Conservation (phyloP, 2,329 filamentous ascomycete genomes). For the Intubia oerlemansii region DNA sequence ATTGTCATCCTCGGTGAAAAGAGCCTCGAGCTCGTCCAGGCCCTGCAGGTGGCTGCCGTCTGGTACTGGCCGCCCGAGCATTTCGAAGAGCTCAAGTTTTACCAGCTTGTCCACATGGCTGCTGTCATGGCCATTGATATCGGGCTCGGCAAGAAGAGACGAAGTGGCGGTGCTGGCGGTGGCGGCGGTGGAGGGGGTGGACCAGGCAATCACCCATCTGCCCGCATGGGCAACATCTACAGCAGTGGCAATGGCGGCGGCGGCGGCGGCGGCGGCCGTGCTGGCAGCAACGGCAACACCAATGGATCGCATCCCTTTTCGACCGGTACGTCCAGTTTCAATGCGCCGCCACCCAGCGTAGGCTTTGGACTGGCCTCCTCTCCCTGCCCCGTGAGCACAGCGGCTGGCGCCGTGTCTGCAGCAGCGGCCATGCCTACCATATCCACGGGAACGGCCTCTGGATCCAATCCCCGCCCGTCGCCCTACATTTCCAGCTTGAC, state of each 20-base stretch:
- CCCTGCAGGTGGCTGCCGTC: conserved; percentile 50
- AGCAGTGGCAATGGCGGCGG: neutral
- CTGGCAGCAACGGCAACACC: too few species aligned
- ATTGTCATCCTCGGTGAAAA: conserved; percentile 60
- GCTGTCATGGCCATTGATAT: conserved; percentile 69
- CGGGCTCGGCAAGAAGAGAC: conserved; percentile 36
- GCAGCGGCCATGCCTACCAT: too few species aligned
- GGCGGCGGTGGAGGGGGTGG: neutral
- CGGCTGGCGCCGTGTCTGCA: too few species aligned
- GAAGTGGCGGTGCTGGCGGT: conserved; percentile 1
- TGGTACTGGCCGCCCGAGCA: conserved; percentile 75
- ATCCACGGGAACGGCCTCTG: too few species aligned
- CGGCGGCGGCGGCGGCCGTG: too few species aligned
- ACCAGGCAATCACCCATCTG: too few species aligned
- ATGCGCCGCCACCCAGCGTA: conserved; percentile 2
- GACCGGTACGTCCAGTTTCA: neutral
- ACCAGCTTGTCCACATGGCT: conserved; percentile 65
- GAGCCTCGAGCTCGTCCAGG: conserved; percentile 63
- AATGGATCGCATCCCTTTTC: too few species aligned
- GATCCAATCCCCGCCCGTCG: too few species aligned
- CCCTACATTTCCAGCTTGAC: too few species aligned
- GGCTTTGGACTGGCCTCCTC: too few species aligned
- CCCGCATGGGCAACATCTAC: too few species aligned
- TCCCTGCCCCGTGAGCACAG: too few species aligned
- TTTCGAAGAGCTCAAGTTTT: conserved; percentile 76